Evolutionary conservation across 441 rosid species (phyloP).

Genomic region (Erodium texanum): DNA sequence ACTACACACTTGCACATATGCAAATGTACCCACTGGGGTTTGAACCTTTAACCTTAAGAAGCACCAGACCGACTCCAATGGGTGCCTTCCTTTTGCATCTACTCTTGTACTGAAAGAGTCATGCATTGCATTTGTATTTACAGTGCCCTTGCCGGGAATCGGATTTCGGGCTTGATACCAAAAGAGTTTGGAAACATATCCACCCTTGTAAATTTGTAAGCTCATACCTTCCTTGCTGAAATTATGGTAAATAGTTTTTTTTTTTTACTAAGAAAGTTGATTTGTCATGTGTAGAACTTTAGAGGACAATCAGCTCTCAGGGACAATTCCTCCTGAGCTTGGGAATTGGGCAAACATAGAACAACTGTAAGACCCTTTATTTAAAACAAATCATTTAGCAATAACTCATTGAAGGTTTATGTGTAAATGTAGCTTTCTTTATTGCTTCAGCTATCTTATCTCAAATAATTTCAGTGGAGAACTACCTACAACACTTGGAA

Average conservation of each 20-base stretch:
- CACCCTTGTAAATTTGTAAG: slow-evolving; percentile 33
- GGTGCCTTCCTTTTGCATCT: too few species aligned
- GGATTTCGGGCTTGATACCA: slow-evolving; percentile 46
- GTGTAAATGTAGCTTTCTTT: background rate
- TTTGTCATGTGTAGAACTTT: slow-evolving; percentile 17
- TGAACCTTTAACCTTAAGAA: too few species aligned
- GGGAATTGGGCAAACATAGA: slow-evolving; percentile 28
- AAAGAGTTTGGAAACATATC: slow-evolving; percentile 41
- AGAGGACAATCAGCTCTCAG: slow-evolving; percentile 47
- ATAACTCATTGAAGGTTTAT: background rate
- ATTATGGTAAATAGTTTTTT: background rate
- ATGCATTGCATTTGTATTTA: background rate
- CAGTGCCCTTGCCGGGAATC: slow-evolving; percentile 28
- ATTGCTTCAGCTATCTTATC: slow-evolving; percentile 29
- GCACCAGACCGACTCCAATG: too few species aligned
- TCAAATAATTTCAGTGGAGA: slow-evolving; percentile 49
- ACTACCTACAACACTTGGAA: slow-evolving; percentile 44
- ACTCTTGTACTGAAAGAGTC: background rate
- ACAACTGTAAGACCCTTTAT: slow-evolving; percentile 31
- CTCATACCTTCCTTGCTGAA: slow-evolving; percentile 8
- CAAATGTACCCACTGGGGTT: too few species aligned
- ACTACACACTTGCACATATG: too few species aligned
- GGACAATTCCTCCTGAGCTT: slow-evolving; percentile 42
- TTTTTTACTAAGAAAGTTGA: background rate
- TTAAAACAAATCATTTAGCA: background rate